A percentile compares a stretch with the other conserved stretches of the same genome.
Evolutionary conservation across 73 alveolate genomes (phyloP).

Genomic region (Tetrahymena malaccensis): DNA sequence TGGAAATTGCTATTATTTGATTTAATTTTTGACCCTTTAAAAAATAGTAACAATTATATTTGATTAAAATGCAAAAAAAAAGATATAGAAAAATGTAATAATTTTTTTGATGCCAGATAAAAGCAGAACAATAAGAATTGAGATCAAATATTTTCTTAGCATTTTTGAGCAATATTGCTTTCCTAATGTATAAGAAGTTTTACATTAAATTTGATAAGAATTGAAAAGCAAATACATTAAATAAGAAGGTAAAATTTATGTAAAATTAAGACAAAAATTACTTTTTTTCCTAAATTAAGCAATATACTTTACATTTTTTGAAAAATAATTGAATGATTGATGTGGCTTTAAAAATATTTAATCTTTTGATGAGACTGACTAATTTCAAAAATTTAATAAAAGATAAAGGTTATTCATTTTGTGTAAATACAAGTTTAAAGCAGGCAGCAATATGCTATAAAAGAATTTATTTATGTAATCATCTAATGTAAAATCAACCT

Average conservation of each 20-base stretch:
- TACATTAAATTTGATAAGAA: too few species aligned
- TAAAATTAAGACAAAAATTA: neutral
- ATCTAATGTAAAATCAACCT: neutral
- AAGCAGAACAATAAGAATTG: neutral
- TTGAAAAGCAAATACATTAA: neutral
- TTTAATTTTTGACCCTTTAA: too few species aligned
- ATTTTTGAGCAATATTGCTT: too few species aligned
- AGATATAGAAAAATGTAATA: neutral
- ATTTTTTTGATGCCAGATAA: neutral
- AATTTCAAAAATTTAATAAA: neutral
- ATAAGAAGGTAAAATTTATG: neutral
- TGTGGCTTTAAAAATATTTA: too few species aligned
- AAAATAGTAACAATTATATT: too few species aligned
- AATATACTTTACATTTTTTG: too few species aligned
- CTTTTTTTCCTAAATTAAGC: neutral
- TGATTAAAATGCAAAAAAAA: neutral
- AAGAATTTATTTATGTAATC: neutral
- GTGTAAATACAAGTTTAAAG: neutral
- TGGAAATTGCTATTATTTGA: neutral
- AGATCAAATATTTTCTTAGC: neutral
- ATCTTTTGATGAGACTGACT: neutral
- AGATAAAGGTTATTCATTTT: neutral
- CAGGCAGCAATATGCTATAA: neutral
- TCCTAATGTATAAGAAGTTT: neutral
- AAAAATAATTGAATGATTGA: too few species aligned